Base-by-base conservation (phyloP, 495 filamentous ascomycete species). In the Hyaloscypha finlandica region DNA sequence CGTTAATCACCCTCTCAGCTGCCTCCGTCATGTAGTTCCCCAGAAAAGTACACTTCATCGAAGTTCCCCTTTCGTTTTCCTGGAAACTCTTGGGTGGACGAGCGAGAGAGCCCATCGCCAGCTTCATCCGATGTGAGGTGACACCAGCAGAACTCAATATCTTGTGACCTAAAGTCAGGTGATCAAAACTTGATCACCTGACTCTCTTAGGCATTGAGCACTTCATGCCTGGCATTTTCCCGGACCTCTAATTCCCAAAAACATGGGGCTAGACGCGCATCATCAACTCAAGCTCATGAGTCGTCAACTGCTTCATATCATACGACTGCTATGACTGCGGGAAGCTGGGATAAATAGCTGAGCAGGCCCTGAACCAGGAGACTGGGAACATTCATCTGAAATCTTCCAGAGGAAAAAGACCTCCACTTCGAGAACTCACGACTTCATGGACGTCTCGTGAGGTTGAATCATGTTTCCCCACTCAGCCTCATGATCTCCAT, bases 1-100 rank as follows among this genome's bases (percentile, higher is more conserved):
- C 73, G 51, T 92, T 85, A 65, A 92, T n/a, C n/a, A n/a, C 92
- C 33, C 71, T 74, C 72, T 84, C 75, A 66, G 88, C 84, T 0
- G 75, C 72, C 22, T 85, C 81, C 1, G 76, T 82, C 1, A 73
- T 76, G 72, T 81, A 77, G 22, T 74, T 74, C 42, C 64, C 75
- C 16, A 81, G 78, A 33, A 84, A 72, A 14, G 80, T 67, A 1
- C 71, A 61, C 54, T 81, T 80, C 42, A 87, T 71, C 25, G 76
- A 78, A 58, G 85, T 35, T 68, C 74, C 74, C 84, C 76, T 65
- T 87, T 84, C 0, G 74, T 73, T 61, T 54, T 71, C 66, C 33
- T 29, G 52, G n/a, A 65, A 51, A 16, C 76, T 76, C 1, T 78
- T 73, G 52, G 71, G 65, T 72, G 85, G 84, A 12, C 85, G 78